These are phyloP conservation scores for Aspergillus sp. DNA, from an alignment of 2,329 filamentous ascomycete species.

Conservation along the genomic window DNA sequence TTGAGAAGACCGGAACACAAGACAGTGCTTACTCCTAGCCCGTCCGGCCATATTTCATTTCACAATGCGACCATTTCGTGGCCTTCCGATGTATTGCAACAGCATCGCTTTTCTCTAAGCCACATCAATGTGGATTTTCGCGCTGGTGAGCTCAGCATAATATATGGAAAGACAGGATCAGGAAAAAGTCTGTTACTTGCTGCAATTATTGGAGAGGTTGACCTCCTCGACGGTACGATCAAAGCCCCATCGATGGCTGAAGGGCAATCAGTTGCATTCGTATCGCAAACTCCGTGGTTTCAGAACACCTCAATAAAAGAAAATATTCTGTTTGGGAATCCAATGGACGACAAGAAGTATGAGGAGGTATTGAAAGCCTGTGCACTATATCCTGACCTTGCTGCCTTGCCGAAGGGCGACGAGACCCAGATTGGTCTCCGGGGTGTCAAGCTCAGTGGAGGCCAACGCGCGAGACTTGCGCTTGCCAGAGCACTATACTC, in stretches of 20 bases:
- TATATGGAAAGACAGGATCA: constrained; percentile 73
- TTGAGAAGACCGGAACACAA: neutral
- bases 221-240: neutral
- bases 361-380: neutral
- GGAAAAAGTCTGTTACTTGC: constrained; percentile 75
- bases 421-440: neutral
- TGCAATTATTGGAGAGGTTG: constrained; percentile 67
- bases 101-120: constrained; percentile 44
- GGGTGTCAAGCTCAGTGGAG: constrained; percentile 2
- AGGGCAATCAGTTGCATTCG: neutral
- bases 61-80: neutral
- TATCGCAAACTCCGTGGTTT: neutral
- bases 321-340: neutral
- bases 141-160: constrained; percentile 66
- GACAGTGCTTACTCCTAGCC: neutral
- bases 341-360: neutral
- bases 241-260: neutral
- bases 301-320: neutral
- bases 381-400: neutral
- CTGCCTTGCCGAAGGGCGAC: neutral
- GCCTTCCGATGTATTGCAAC: neutral
- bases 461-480: neutral
- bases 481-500: neutral
- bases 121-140: constrained; percentile 68
- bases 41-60: neutral